phyloP scores from a whole-genome alignment of 2,329 filamentous ascomycete genomes.

The Penicillium psychrosexuale region DNA sequence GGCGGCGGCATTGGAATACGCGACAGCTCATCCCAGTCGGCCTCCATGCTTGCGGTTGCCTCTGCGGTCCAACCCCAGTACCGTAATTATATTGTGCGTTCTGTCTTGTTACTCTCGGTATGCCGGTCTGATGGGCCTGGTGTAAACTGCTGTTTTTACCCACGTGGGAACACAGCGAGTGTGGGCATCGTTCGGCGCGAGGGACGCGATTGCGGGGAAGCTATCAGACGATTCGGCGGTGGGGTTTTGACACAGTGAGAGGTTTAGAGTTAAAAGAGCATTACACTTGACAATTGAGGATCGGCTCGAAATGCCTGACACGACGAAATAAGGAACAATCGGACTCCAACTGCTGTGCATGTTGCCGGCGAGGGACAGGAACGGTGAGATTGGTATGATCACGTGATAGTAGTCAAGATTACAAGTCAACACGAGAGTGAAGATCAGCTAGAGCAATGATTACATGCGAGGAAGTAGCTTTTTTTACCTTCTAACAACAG shows the following conservation, averaged over 20 bases:
- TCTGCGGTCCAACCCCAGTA: conserved; percentile 15
- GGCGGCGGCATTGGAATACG: conserved; percentile 78
- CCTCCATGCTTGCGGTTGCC: conserved; percentile 41
- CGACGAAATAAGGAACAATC: conserved; percentile 8
- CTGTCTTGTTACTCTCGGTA: background rate
- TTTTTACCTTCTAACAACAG: no score
- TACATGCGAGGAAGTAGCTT: no score
- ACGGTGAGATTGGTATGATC: conserved; percentile 14
- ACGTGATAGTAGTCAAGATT: conserved; percentile 8
- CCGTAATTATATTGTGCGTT: background rate
- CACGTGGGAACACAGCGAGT: conserved; percentile 31
- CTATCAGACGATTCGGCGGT: conserved; percentile 12
- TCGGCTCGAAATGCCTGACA: conserved; percentile 4
- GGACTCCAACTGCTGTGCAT: conserved; percentile 1
- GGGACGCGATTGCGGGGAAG: conserved; percentile 39
- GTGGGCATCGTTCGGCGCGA: conserved; percentile 34
- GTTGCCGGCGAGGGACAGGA: conserved; percentile 9
- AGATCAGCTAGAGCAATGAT: background rate
- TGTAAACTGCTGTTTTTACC: conserved; percentile 25
- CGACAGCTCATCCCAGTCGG: conserved; percentile 63
- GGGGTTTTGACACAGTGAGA: background rate
- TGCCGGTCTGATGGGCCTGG: background rate
- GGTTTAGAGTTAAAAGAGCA: background rate
- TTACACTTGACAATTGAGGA: background rate
- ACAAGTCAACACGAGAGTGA: background rate